Percentiles rank a stretch among this genome's conserved stretches.
phyloP scores from a whole-genome alignment of 2,329 filamentous ascomycete species.

The Ceratocystis ficicola region DNA sequence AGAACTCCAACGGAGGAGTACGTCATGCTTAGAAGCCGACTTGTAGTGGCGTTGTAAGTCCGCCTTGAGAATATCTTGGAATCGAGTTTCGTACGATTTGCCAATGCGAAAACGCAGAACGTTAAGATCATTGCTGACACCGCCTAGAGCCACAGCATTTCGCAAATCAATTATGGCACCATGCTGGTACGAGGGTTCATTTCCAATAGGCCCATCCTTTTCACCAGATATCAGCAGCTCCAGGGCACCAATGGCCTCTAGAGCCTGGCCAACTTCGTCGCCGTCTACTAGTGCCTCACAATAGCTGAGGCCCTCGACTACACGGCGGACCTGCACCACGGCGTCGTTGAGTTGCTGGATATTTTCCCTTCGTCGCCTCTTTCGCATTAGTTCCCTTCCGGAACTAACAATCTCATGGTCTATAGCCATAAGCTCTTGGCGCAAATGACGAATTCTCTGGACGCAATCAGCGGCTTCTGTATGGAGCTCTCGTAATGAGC shows the following conservation, averaged over 20 bases:
- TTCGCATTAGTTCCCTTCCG: constrained; percentile 73
- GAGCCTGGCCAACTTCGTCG: constrained; percentile 70
- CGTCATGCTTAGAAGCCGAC: constrained; percentile 56
- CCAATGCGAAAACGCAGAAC: constrained; percentile 70
- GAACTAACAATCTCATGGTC: constrained; percentile 79
- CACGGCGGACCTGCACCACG: constrained; percentile 66
- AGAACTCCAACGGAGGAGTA: constrained; percentile 73
- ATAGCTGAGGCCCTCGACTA: constrained; percentile 60
- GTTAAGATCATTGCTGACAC: constrained; percentile 61
- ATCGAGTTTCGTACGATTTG: constrained; percentile 70
- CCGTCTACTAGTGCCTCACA: constrained; percentile 74
- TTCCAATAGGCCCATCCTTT: constrained; percentile 31
- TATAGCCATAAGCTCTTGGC: constrained; percentile 65
- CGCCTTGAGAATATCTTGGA: constrained; percentile 62
- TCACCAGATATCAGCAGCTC: constrained; percentile 73
- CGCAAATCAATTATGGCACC: constrained; percentile 16
- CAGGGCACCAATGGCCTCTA: constrained; percentile 63
- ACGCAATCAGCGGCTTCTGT: constrained; percentile 88
- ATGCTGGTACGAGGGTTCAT: constrained; percentile 48
- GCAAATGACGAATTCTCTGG: constrained; percentile 65
- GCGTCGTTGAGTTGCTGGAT: constrained; percentile 69
- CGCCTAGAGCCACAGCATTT: constrained; percentile 25
- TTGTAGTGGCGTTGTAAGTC: constrained; percentile 75
- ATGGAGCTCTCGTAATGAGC: constrained; percentile 80
- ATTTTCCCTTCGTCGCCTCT: constrained; percentile 72